These are phyloP conservation scores for Boechera retrofracta DNA, from an alignment of 345 rosid genomes.

Conservation along the genomic window DNA sequence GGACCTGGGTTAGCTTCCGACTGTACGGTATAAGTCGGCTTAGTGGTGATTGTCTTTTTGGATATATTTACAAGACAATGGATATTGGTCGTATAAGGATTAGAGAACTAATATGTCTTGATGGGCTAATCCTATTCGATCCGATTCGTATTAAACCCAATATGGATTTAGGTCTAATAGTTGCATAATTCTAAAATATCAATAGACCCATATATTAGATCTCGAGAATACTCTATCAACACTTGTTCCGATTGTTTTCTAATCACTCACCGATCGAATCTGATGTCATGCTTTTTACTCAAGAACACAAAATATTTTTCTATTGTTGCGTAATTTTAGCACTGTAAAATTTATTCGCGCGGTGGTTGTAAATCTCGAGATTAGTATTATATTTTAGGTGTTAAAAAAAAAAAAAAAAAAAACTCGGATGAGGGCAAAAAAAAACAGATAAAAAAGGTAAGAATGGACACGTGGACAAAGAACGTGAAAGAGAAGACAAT, in stretches of 20 bases:
- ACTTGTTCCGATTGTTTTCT: slow-evolving; percentile 1
- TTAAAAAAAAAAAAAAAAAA: neutral
- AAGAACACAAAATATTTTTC: slow-evolving; percentile 15
- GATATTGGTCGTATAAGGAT: no score
- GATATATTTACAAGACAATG: no score
- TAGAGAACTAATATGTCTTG: neutral
- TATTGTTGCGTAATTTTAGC: slow-evolving; percentile 28
- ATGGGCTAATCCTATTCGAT: neutral
- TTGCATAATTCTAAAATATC: neutral
- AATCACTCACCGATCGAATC: slow-evolving; percentile 11
- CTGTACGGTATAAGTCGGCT: no score
- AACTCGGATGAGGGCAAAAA: neutral
- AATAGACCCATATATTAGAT: neutral
- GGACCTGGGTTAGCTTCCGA: no score
- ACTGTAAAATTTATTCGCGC: slow-evolving; percentile 28
- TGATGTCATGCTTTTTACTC: slow-evolving; percentile 30
- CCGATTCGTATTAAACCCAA: neutral
- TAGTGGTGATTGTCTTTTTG: no score
- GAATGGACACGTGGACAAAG: neutral
- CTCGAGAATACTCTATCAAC: neutral
- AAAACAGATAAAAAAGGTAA: neutral
- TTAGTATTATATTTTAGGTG: slow-evolving; percentile 2
- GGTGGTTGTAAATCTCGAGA: slow-evolving; percentile 43
- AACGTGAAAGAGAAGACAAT: no score
- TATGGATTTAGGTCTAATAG: neutral